These are phyloP conservation scores for Cenococcum geophilum DNA, from an alignment of 495 filamentous ascomycete species.

Conservation along the genomic window DNA sequence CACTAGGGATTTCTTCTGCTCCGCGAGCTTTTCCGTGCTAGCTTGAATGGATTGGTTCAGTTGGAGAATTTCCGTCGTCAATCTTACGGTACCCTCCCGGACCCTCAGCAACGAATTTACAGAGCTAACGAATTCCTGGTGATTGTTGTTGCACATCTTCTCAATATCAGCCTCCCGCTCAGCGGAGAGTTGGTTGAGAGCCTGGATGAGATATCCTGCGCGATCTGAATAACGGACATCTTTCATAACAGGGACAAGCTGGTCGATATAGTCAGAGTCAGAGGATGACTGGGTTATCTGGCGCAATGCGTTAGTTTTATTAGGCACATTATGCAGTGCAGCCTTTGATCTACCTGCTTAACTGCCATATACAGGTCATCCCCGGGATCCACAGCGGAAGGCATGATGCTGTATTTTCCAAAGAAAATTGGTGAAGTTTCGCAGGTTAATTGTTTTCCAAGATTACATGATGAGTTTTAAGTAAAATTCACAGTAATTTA, in stretches of 20 bases:
- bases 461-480: neutral
- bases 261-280: conserved; percentile 90
- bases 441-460: neutral
- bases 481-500: neutral
- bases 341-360: conserved; percentile 34
- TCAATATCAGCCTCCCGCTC: conserved; percentile 91
- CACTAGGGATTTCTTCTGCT: conserved; percentile 89
- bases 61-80: conserved; percentile 87
- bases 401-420: conserved; percentile 17
- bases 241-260: conserved; percentile 85
- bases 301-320: neutral
- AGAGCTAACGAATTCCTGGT: conserved; percentile 90
- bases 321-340: neutral
- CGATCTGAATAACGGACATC: conserved; percentile 76
- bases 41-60: conserved; percentile 90
- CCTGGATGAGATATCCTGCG: conserved; percentile 66
- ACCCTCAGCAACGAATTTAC: conserved; percentile 89
- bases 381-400: conserved; percentile 30
- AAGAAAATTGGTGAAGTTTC: neutral
- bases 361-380: conserved; percentile 38
- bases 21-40: conserved; percentile 90
- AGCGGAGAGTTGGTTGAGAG: conserved; percentile 70
- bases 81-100: conserved; percentile 74
- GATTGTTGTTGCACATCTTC: conserved; percentile 86
- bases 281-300: conserved; percentile 88